These are phyloP conservation scores for Yamadazyma kitorensis DNA, from an alignment of 805 yeast genomes.

Conservation along the genomic window DNA sequence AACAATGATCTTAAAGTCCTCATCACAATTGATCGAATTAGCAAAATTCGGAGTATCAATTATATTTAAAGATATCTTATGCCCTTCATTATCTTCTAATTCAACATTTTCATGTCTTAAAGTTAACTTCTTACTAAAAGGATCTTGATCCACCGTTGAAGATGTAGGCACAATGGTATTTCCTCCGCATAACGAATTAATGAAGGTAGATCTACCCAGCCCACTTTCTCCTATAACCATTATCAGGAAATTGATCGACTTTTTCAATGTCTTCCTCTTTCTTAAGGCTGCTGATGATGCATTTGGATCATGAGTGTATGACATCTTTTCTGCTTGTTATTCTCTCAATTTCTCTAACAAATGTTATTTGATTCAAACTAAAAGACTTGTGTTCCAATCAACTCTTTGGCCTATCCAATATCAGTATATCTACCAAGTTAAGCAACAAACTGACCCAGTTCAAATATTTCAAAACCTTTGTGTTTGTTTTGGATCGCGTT, in stretches of 20 bases:
- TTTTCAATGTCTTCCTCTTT: slow-evolving; percentile 76
- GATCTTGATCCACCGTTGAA: slow-evolving; percentile 59
- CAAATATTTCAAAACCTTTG: too few species aligned
- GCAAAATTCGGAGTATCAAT: slow-evolving; percentile 88
- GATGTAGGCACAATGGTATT: slow-evolving; percentile 70
- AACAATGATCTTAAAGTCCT: slow-evolving; percentile 65
- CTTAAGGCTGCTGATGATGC: slow-evolving; percentile 41
- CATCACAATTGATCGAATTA: slow-evolving; percentile 64
- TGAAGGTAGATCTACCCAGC: slow-evolving; percentile 86
- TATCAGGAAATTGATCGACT: slow-evolving; percentile 79
- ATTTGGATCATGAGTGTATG: slow-evolving; percentile 15
- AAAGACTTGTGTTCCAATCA: too few species aligned
- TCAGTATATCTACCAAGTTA: too few species aligned
- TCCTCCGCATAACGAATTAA: slow-evolving; percentile 87
- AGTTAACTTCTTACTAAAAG: slow-evolving; percentile 46
- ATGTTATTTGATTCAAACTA: too few species aligned
- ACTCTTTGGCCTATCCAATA: too few species aligned
- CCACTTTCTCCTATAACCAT: slow-evolving; percentile 90
- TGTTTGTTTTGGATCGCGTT: too few species aligned
- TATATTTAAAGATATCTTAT: slow-evolving; percentile 69
- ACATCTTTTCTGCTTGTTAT: neutral
- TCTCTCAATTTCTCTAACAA: too few species aligned
- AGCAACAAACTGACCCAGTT: too few species aligned
- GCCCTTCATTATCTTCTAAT: slow-evolving; percentile 82
- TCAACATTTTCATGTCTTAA: slow-evolving; percentile 80